Evolutionary conservation across 768 basidiomycete species (phyloP), one percentile per base, ranked within the genome.

Genomic region (Mycena floridula): DNA sequence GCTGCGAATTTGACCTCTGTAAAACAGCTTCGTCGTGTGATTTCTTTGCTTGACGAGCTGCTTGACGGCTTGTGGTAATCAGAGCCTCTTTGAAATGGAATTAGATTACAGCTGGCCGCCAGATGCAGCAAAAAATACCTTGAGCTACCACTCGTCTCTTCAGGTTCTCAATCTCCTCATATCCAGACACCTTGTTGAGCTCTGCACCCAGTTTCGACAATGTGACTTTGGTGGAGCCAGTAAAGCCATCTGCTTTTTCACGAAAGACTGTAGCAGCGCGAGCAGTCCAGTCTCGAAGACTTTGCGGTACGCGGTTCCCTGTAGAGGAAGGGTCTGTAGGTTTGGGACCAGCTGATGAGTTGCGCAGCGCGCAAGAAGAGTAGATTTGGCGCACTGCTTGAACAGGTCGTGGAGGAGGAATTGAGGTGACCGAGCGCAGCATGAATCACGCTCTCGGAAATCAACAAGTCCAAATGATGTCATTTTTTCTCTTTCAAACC

Each of bases 141-240:
- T 88, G 84, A 39, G 79, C 76, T 32, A 79, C 85, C 16, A 96
- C 92, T 36, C 72, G 73, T 50, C 67, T 66, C 63, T 94, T 92
- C 48, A 95, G 63, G 13, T 72, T 74, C 52, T 96, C 91, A 30
- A 96, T 94, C 55, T 83, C 81, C 50, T 86, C 85, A 54, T 99
- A 99, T 0, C 96, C 96, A 7, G 94, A 93, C 18, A 89, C 79
- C 48, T 77, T 81, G 58, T 94, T 97, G 46, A 98, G 66, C 55
- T 87, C 77, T 21, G 73, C 66, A 9, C 91, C 93, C 2, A 95
- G 72, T 54, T 81, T 73, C 35, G 82, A 81, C 53, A 95, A 79
- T 4, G 74, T 79, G 6, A 68, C 63, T 50, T 76, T 74, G 2
- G 87, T 74, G 5, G 59, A 61, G 7, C 66, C 63, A 0, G 85